A percentile compares a stretch with the other conserved stretches of the same genome.
Conservation (phyloP, 164 flowering plant species). For the Dillenia suffruticosa region DNA sequence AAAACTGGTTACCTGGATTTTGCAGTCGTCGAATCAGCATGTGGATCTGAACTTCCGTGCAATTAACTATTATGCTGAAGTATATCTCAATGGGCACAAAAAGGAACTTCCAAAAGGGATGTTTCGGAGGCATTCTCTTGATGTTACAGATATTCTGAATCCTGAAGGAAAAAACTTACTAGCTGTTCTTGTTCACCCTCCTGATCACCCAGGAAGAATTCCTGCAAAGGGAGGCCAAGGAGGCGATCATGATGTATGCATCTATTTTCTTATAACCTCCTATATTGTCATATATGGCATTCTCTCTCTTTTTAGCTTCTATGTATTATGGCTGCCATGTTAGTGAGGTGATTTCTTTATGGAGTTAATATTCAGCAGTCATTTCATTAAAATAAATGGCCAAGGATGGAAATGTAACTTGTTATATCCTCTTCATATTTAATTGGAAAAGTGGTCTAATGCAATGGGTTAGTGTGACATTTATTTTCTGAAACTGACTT, state of each 20-base stretch:
- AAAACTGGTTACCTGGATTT: slow-evolving; percentile 11
- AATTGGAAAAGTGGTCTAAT: no score
- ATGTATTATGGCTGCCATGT: no score
- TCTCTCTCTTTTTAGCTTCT: no score
- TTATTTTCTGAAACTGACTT: no score
- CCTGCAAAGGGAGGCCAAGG: slow-evolving; percentile 98
- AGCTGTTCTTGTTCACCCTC: slow-evolving; percentile 92
- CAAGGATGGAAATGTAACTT: no score
- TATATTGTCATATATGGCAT: no score
- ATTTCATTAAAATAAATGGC: no score
- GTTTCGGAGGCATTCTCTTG: slow-evolving; percentile 90
- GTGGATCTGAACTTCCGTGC: slow-evolving; percentile 88
- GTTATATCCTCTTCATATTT: no score
- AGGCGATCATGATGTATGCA: slow-evolving; percentile 92
- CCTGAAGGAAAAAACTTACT: slow-evolving; percentile 76
- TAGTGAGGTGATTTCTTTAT: no score
- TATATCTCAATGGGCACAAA: slow-evolving; percentile 89
- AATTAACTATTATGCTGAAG: slow-evolving; percentile 89
- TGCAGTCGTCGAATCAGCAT: slow-evolving; percentile 68
- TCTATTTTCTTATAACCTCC: not conserved
- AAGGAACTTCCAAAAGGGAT: slow-evolving; percentile 81
- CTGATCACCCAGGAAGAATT: slow-evolving; percentile 86
- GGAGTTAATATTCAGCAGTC: no score
- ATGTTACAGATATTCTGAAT: slow-evolving; percentile 70
- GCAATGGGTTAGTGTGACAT: no score